Evolutionary conservation across 345 rosid genomes (phyloP).

Genomic region (Anacardium occidentale): DNA sequence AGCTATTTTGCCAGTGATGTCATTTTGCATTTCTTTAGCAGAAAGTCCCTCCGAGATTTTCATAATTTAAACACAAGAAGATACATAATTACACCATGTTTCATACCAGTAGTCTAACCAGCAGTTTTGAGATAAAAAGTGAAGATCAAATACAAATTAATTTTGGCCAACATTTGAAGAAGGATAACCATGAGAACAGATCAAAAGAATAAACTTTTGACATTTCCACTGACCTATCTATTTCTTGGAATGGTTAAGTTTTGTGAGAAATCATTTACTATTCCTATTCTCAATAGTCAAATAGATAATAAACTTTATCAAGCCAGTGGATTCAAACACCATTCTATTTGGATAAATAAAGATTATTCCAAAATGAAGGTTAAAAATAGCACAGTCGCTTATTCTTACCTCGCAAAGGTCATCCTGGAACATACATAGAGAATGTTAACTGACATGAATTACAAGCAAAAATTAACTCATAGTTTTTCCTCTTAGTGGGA

Average conservation of each 20-base stretch:
- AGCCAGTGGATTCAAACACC: not conserved
- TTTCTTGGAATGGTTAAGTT: not conserved
- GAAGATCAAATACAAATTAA: too few relatives aligned
- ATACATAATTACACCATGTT: not conserved
- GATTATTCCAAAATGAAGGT: not conserved
- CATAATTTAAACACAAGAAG: not conserved
- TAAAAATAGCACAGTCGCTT: not conserved
- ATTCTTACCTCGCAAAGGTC: not conserved
- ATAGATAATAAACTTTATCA: not conserved
- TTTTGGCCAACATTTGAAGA: too few relatives aligned
- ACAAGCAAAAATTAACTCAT: not conserved
- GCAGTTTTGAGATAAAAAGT: not conserved
- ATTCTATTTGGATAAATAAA: not conserved
- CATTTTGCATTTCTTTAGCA: not conserved
- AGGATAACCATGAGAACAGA: not conserved
- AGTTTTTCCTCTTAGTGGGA: not conserved
- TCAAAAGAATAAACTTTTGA: not conserved
- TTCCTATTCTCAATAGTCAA: not conserved
- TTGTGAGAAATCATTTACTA: not conserved
- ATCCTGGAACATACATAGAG: not conserved
- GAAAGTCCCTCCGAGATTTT: not conserved
- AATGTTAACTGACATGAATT: not conserved
- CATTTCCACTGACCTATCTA: not conserved
- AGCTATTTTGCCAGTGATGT: not conserved
- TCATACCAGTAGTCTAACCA: not conserved